Evolutionary conservation across 2,329 filamentous ascomycete species (phyloP).

Genomic region (Lachnellula willkommii): DNA sequence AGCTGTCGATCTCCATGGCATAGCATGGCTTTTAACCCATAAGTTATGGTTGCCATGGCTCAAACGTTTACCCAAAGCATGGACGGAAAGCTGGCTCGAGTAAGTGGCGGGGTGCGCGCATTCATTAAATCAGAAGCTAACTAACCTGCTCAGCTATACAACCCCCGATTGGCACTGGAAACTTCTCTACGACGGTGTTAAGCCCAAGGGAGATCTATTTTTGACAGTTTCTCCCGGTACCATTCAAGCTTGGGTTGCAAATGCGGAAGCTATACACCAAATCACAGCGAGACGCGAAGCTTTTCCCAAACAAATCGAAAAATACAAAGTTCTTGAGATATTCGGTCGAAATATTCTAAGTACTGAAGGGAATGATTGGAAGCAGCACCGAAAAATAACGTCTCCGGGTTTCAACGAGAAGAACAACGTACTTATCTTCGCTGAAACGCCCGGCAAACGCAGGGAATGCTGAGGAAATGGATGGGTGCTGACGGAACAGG

Average conservation of each 20-base stretch:
- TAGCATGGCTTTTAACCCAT: constrained; percentile 51
- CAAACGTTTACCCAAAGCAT: constrained; percentile 47
- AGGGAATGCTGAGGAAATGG: constrained; percentile 57
- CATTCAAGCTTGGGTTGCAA: constrained; percentile 51
- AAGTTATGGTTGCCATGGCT: constrained; percentile 52
- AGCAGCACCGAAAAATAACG: constrained; percentile 66
- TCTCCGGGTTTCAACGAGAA: constrained; percentile 70
- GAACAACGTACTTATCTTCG: constrained; percentile 64
- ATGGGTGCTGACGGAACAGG: constrained; percentile 37
- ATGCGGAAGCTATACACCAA: constrained; percentile 61
- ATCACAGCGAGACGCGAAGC: constrained; percentile 61
- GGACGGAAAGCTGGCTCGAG: constrained; percentile 56
- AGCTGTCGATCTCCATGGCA: constrained; percentile 45
- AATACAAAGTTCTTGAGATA: constrained; percentile 55
- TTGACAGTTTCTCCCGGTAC: constrained; percentile 55
- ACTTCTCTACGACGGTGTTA: constrained; percentile 53
- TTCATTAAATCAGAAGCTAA: neutral
- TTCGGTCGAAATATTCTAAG: constrained; percentile 70
- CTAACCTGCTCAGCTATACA: constrained; percentile 40
- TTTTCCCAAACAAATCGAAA: constrained; percentile 62
- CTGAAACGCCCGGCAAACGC: constrained; percentile 59
- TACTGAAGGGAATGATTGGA: constrained; percentile 65
- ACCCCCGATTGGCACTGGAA: constrained; percentile 56
- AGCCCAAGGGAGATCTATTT: constrained; percentile 57
- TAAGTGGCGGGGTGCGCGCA: constrained; percentile 35